Conservation (phyloP, 140 eudicot species). For the Senecio squalidus region DNA sequence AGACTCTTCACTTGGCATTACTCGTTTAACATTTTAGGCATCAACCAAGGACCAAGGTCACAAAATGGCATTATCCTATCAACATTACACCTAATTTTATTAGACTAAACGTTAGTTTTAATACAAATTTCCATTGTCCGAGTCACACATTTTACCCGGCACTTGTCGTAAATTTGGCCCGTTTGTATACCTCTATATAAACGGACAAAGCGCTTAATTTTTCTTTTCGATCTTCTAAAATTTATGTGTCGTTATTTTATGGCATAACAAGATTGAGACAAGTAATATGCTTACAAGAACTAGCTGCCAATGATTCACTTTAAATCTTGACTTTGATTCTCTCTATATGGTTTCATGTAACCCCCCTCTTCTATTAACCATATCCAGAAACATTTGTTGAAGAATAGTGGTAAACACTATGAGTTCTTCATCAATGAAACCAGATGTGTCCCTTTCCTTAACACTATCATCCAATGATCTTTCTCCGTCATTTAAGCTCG, state of each 20-base stretch:
- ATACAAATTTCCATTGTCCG: constrained; percentile 9
- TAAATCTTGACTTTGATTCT: constrained; percentile 6
- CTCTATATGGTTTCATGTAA: constrained; percentile 11
- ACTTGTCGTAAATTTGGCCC: constrained; percentile 19
- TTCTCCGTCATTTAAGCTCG: constrained; percentile 26
- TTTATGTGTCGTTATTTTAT: too few relatives aligned
- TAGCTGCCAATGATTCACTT: constrained; percentile 14
- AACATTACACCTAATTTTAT: constrained; percentile 5
- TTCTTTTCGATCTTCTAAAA: not conserved
- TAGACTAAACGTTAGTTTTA: not conserved
- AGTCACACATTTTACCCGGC: constrained; percentile 6
- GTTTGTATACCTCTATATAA: constrained; percentile 11
- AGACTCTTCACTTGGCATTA: constrained; percentile 17
- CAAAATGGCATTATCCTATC: constrained; percentile 7
- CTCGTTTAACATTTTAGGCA: constrained; percentile 12
- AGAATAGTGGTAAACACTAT: not conserved
- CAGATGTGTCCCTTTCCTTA: constrained; percentile 48
- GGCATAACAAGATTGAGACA: constrained; percentile 22
- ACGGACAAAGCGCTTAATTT: constrained; percentile 7
- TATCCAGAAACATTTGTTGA: not conserved
- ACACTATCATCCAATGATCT: constrained; percentile 22
- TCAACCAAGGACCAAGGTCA: constrained; percentile 16
- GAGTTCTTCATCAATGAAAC: constrained; percentile 40
- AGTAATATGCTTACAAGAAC: constrained; percentile 20
- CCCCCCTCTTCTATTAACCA: constrained; percentile 6